Conservation (phyloP, 2,329 filamentous ascomycete species). For the Gnomoniopsis sp. region DNA sequence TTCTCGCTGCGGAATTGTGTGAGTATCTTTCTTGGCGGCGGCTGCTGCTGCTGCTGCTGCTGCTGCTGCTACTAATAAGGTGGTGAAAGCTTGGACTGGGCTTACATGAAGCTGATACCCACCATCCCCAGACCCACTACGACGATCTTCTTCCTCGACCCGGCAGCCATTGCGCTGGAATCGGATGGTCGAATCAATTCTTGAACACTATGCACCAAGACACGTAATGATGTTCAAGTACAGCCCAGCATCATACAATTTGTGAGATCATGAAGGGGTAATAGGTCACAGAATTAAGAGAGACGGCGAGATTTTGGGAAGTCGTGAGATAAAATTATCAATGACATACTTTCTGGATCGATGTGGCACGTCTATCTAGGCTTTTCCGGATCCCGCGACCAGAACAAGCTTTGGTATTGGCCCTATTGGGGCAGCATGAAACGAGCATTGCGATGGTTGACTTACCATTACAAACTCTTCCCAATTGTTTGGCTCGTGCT, state of each 20-base stretch:
- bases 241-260: neutral
- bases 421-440: neutral
- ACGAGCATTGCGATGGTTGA: neutral
- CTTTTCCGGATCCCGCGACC: slow-evolving; percentile 2
- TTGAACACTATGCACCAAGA: neutral
- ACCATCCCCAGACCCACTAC: slow-evolving; percentile 92
- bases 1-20: slow-evolving; percentile 66
- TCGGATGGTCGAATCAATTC: neutral
- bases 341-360: neutral
- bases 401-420: neutral
- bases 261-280: neutral
- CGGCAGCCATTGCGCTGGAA: slow-evolving; percentile 31
- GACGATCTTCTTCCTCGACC: slow-evolving; percentile 63
- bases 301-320: neutral
- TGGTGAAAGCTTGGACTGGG: slow-evolving; percentile 16
- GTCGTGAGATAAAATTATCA: neutral
- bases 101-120: slow-evolving; percentile 82
- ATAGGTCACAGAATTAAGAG: neutral
- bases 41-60: no score
- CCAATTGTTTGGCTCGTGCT: neutral
- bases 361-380: neutral
- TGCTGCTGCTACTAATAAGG: neutral
- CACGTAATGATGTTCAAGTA: neutral
- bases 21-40: no score
- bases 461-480: neutral